phyloP scores from a whole-genome alignment of 306 rosid species.

The Benincasa hispida region DNA sequence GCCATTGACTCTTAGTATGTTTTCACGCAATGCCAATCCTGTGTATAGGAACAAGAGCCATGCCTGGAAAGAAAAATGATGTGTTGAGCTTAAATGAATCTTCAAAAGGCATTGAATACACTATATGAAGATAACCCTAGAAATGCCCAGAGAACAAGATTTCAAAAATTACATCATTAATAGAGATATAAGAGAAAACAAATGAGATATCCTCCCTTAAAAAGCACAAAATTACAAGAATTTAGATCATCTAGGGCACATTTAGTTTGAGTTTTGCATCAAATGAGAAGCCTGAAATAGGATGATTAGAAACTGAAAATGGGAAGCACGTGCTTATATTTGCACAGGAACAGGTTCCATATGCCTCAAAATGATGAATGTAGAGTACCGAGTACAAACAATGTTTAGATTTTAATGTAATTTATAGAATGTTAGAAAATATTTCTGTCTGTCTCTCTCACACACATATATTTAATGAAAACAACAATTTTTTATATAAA shows the following conservation, averaged over 20 bases:
- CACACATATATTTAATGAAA: no score
- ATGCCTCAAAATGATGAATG: background rate
- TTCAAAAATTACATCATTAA: background rate
- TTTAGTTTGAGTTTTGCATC: background rate
- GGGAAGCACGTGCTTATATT: background rate
- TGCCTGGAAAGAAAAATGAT: constrained; percentile 38
- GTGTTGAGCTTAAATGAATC: constrained; percentile 10
- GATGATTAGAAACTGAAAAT: background rate
- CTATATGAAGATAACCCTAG: background rate
- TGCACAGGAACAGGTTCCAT: background rate
- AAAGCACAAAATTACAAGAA: background rate
- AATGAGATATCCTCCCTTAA: background rate
- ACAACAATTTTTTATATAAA: background rate
- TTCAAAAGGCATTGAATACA: background rate
- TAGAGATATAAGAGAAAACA: background rate
- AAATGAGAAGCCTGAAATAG: background rate
- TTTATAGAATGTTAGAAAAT: background rate
- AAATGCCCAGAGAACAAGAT: background rate
- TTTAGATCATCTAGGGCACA: background rate
- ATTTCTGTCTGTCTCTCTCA: no score
- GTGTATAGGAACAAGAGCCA: constrained; percentile 96
- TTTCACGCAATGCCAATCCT: constrained; percentile 90
- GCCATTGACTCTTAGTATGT: constrained; percentile 85
- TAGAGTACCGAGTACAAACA: background rate
- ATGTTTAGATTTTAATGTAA: background rate